These are phyloP conservation scores for Pyrenochaeta sp. DNA, from an alignment of 2,329 filamentous ascomycete species.

Conservation along the genomic window DNA sequence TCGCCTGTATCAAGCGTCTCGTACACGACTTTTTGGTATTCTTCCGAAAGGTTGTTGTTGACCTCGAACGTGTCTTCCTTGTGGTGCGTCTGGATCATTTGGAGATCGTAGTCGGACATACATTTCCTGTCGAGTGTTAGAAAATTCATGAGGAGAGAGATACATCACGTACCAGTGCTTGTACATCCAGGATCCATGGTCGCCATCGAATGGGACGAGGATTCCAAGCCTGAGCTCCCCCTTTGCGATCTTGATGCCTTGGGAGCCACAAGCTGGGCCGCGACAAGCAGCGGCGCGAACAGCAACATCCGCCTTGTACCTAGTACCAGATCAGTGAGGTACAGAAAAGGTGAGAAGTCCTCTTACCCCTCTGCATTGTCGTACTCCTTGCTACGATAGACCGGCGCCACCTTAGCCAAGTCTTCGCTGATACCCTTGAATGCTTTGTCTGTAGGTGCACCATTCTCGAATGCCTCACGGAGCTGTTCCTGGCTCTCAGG, in stretches of 20 bases:
- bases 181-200: slow-evolving; percentile 71
- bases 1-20: slow-evolving; percentile 76
- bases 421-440: slow-evolving; percentile 76
- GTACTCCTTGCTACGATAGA: slow-evolving; percentile 16
- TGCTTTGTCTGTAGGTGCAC: slow-evolving; percentile 79
- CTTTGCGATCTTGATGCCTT: slow-evolving; percentile 75
- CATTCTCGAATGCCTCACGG: slow-evolving; percentile 71
- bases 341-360: too few species aligned
- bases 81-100: slow-evolving; percentile 65
- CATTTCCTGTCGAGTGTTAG: slow-evolving; percentile 72
- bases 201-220: slow-evolving; percentile 28
- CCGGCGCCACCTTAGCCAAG: slow-evolving; percentile 19
- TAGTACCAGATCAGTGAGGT: too few species aligned
- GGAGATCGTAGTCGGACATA: slow-evolving; percentile 74
- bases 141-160: slow-evolving; percentile 17
- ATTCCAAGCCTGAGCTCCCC: slow-evolving; percentile 78
- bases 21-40: slow-evolving; percentile 73
- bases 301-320: slow-evolving; percentile 27
- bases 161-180: slow-evolving; percentile 82
- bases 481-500: slow-evolving; percentile 76
- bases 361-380: slow-evolving; percentile 13
- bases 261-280: slow-evolving; percentile 73
- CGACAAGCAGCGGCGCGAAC: slow-evolving; percentile 68
- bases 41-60: slow-evolving; percentile 72
- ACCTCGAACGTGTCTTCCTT: slow-evolving; percentile 72